Percentiles rank a stretch among this genome's conserved stretches.
These are phyloP conservation scores for Akebia trifoliata DNA, from an alignment of 164 flowering plant genomes.

Conservation along the genomic window DNA sequence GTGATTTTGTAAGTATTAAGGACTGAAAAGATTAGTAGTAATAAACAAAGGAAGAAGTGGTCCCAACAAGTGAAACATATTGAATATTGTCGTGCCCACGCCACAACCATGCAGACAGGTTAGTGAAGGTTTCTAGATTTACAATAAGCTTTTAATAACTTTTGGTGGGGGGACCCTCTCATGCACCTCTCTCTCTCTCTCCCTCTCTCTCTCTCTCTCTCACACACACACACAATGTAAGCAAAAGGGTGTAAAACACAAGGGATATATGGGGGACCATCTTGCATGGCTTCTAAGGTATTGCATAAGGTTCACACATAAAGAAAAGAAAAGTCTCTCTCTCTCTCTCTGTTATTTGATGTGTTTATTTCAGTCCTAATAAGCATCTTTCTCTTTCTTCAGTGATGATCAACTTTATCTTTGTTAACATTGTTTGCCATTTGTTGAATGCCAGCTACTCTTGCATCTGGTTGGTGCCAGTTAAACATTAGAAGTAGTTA, in stretches of 20 bases:
- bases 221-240: not conserved
- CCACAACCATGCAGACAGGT: constrained; percentile 19
- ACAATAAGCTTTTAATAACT: constrained; percentile 18
- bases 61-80: constrained; percentile 40
- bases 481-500: constrained; percentile 1
- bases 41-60: constrained; percentile 31
- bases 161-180: constrained; percentile 19
- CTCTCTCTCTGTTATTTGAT: not conserved
- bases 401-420: not conserved
- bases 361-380: not conserved
- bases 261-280: constrained; percentile 22
- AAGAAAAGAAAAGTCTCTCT: constrained; percentile 13
- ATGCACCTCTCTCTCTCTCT: constrained; percentile 1
- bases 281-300: constrained; percentile 21
- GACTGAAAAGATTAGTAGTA: constrained; percentile 7
- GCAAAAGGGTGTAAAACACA: constrained; percentile 15
- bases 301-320: constrained; percentile 23
- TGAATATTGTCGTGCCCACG: constrained; percentile 63
- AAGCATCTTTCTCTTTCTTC: constrained; percentile 9
- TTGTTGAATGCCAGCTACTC: constrained; percentile 10
- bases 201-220: constrained; percentile 15
- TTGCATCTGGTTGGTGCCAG: constrained; percentile 27
- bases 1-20: constrained; percentile 10
- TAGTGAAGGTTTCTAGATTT: constrained; percentile 13
- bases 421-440: constrained; percentile 15